These are phyloP conservation scores for Salix caprea DNA, from an alignment of 345 rosid species.

Conservation along the genomic window DNA sequence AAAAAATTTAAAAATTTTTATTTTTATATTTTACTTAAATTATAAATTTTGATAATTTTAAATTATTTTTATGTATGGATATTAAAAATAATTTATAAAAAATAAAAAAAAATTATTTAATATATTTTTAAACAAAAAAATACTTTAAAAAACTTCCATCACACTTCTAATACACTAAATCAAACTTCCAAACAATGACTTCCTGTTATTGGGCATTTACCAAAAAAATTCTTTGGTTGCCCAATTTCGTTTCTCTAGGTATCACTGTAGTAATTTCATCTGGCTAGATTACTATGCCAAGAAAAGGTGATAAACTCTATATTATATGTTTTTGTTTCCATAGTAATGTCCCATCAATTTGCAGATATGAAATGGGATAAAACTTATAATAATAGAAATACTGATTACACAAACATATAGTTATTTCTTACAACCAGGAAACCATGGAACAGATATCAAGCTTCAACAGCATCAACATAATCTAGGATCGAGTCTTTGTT, in stretches of 20 bases:
- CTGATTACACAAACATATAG: background rate
- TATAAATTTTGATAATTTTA: no score
- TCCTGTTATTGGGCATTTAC: background rate
- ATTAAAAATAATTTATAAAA: no score
- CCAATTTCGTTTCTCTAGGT: no score
- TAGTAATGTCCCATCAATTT: background rate
- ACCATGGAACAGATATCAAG: background rate
- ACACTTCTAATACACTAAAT: no score
- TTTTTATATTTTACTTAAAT: no score
- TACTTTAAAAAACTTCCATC: no score
- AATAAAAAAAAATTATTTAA: no score
- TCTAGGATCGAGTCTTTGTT: slow-evolving; percentile 4
- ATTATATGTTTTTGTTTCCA: background rate
- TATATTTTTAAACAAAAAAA: no score
- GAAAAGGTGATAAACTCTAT: background rate
- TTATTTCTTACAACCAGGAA: background rate
- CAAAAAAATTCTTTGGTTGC: no score
- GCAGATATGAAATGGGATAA: background rate
- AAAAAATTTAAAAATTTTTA: no score
- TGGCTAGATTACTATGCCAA: background rate
- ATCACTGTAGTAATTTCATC: no score
- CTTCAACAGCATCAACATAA: slow-evolving; percentile 5
- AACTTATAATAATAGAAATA: background rate
- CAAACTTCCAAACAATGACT: background rate
- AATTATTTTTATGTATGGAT: no score